Conservation (phyloP, 2,329 filamentous ascomycete genomes). For the Alternaria viburni region DNA sequence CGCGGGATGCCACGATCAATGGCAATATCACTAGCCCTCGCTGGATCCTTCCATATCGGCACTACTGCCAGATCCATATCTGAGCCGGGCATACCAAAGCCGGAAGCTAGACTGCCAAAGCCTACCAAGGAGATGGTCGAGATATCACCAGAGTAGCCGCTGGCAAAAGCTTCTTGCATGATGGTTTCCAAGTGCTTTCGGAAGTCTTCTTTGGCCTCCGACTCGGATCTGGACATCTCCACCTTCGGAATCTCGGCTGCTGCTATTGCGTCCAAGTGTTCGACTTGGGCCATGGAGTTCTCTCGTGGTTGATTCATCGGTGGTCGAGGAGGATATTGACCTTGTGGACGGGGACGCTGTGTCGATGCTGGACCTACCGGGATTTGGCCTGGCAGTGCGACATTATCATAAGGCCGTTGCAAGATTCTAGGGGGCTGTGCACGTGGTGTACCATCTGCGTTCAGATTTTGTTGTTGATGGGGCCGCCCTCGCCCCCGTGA, state of each 20-base stretch:
- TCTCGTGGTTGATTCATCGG: constrained; percentile 27
- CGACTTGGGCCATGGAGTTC: constrained; percentile 43
- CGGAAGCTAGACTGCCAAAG: constrained; percentile 83
- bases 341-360: constrained; percentile 21
- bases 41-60: constrained; percentile 57
- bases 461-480: constrained; percentile 2
- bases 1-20: constrained; percentile 70
- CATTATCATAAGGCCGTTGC: constrained; percentile 25
- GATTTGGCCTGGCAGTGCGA: constrained; percentile 8
- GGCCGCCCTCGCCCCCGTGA: constrained; percentile 3
- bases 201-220: constrained; percentile 74
- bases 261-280: constrained; percentile 54
- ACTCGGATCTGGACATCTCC: constrained; percentile 69
- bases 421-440: constrained; percentile 24
- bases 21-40: constrained; percentile 29
- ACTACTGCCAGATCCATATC: constrained; percentile 89
- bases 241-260: constrained; percentile 60
- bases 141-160: constrained; percentile 56
- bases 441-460: neutral
- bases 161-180: constrained; percentile 65
- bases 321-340: constrained; percentile 19
- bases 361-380: neutral
- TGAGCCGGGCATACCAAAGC: constrained; percentile 85
- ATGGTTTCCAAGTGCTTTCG: constrained; percentile 68
- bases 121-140: constrained; percentile 71